Conservation (phyloP, 495 filamentous ascomycete species). For the Clavariopsis aquatica region DNA sequence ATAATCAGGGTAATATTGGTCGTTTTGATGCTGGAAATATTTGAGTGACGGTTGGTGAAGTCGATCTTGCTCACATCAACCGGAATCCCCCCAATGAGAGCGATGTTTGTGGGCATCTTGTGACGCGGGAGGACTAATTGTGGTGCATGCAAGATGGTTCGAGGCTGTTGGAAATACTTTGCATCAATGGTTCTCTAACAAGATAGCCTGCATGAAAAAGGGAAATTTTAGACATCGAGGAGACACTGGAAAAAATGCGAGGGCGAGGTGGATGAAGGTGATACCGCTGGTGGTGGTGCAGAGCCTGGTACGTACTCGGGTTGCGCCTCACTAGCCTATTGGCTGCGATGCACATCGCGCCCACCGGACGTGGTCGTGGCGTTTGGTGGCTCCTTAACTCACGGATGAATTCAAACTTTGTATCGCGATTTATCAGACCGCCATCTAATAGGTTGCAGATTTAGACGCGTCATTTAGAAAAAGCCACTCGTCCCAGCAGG, state of each 20-base stretch:
- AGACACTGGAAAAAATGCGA: not conserved
- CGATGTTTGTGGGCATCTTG: not conserved
- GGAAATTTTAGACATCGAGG: not conserved
- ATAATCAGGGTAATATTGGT: slow-evolving; percentile 28
- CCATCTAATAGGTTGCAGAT: not conserved
- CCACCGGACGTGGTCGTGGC: not conserved
- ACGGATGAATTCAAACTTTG: not conserved
- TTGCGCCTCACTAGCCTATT: not conserved
- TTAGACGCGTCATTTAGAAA: not conserved
- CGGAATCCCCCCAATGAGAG: not conserved
- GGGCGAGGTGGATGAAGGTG: not conserved
- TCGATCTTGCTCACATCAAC: slow-evolving; percentile 21
- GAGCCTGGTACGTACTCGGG: not conserved
- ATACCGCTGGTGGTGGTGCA: too few relatives aligned
- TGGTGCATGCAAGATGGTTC: not conserved
- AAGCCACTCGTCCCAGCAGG: not conserved
- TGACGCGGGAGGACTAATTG: not conserved
- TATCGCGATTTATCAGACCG: not conserved
- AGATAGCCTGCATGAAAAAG: not conserved
- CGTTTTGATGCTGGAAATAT: not conserved
- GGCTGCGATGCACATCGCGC: not conserved
- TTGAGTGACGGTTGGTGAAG: slow-evolving; percentile 13
- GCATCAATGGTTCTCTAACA: not conserved
- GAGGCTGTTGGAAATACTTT: not conserved
- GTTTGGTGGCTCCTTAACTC: not conserved